Evolutionary conservation across 202 grass and related monocot species (phyloP), one percentile per base, ranked within the genome.

Genomic region (Saccharum hybrid): DNA sequence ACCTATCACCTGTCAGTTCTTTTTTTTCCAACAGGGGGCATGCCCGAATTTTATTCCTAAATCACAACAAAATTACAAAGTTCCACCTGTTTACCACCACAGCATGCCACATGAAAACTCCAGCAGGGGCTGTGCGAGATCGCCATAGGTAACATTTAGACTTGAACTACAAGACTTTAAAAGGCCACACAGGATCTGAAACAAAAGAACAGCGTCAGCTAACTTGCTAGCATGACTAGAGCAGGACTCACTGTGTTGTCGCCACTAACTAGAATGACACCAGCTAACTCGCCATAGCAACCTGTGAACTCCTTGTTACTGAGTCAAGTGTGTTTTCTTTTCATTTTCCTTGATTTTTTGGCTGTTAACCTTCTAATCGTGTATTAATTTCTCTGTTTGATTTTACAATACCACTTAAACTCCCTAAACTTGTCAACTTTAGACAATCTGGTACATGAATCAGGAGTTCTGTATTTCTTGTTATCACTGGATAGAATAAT

Each of bases 381-480:
- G 38, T 37, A 31, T 62, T 63, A 43, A 14, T 62, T 76, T 42
- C n/a, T 28, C 42, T 42, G 22, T 21, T 52, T 79, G 18, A 42
- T 71, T 61, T 45, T 11, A 34, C 4, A 40, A 40, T 19, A 42
- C 8, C 9, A 31, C 34, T 60, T 59, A 40, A 81, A 19, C 23
- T 43, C 15, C 21, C 9, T 43, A 19, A 31, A 60, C 49, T 9
- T 37, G 18, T 8, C 34, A 40, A 71, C 21, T 70, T 80, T 71
- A 19, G 43, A 30, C 0, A 68, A 30, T 49, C 34, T 54, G 14
- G 65, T 13, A 0, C 14, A 59, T 81, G 21, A 16, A 61, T 1
- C n/a, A 70, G 12, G 4, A 40, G 5, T 69, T 69, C 11, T 60
- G 66, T 16, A 59, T n/a, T 59, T 81, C 34, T 81, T 61, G 52